Evolutionary conservation across 306 rosid genomes (phyloP), one percentile per base, ranked within the genome.

Genomic region (Urtica urens): DNA sequence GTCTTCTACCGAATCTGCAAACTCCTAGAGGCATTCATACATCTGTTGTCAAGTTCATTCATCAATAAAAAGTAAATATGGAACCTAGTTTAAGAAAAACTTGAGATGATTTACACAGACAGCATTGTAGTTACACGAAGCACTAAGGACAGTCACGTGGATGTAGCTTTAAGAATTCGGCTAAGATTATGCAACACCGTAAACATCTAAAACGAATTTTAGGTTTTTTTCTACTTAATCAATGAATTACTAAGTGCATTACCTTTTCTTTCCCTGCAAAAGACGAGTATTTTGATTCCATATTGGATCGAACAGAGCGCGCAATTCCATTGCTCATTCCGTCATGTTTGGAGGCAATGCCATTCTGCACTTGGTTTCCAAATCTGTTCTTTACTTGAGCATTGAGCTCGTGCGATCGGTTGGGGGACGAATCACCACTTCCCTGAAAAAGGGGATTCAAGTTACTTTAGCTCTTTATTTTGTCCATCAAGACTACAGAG

Each of bases 1-100:
- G 60, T 68, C 82, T 66, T 75, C 92, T 58, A 52, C 63, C 33
- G 51, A 55, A 82, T 81, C 92, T 64, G 82, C 92, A 72, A 71
- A 81, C 93, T 84, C 93, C 97, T 84, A 90, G 95, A 90, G 87
- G 93, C 85, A 84, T 90, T 84, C 93, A 90, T 69, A 90, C 52
- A 78, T 88, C 97, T 74, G 84, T 78, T 64, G 95, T 90, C 97
- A 90, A 84, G 87, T 78, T 83, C 79, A 74, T 66, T 74, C 87
- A 83, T 72, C 75, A 90, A 75, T 81, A 83, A 62, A 72, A 73
- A 49, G 29, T 34, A 70, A 57, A 54, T 48, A 46, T 14, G 63
- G 52, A 34, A 19, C 25, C 38, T 49, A 26, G 30, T 34, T 29
- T 8, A 17, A 7, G 38, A 10, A 43, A 41, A 27, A 20, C 19